These are phyloP conservation scores for Puccinia polysora DNA, from an alignment of 1,284 basidiomycete species.

Conservation along the genomic window DNA sequence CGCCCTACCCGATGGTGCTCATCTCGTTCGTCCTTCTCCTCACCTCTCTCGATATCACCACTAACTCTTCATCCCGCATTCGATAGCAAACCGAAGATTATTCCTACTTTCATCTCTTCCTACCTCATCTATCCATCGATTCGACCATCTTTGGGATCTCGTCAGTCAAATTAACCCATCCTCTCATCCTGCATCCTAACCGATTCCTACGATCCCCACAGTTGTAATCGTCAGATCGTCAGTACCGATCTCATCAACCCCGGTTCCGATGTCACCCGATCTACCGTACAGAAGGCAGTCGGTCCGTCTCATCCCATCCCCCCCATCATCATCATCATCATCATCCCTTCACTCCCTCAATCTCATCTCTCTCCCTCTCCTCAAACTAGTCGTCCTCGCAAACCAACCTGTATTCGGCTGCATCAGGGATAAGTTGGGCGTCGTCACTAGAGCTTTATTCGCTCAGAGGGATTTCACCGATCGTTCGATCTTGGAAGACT, in stretches of 20 bases:
- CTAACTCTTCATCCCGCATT: neutral
- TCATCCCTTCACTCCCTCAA: slow-evolving; percentile 42
- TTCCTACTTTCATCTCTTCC: slow-evolving; percentile 81
- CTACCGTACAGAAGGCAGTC: slow-evolving; percentile 95
- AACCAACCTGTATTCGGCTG: slow-evolving; percentile 51
- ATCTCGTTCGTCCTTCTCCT: slow-evolving; percentile 72
- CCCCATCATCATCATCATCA: neutral
- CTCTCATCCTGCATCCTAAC: slow-evolving; percentile 46
- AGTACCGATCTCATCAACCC: slow-evolving; percentile 74
- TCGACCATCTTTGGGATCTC: slow-evolving; percentile 88
- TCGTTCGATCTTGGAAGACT: slow-evolving; percentile 52
- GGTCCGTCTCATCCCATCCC: slow-evolving; percentile 63
- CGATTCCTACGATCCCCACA: no score
- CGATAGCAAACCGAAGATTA: slow-evolving; percentile 84
- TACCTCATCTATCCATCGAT: slow-evolving; percentile 49
- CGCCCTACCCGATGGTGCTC: slow-evolving; percentile 94
- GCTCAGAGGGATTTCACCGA: slow-evolving; percentile 58
- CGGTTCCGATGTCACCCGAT: slow-evolving; percentile 81
- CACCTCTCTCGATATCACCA: no score
- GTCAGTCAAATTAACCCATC: slow-evolving; percentile 56
- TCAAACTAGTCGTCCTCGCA: slow-evolving; percentile 41
- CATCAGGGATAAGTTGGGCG: slow-evolving; percentile 77
- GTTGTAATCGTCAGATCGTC: slow-evolving; percentile 92
- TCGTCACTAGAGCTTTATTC: slow-evolving; percentile 85
- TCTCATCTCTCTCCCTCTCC: slow-evolving; percentile 12